Base-by-base conservation (phyloP, 148 eudicot species). In the Dianthus caryophyllus region DNA sequence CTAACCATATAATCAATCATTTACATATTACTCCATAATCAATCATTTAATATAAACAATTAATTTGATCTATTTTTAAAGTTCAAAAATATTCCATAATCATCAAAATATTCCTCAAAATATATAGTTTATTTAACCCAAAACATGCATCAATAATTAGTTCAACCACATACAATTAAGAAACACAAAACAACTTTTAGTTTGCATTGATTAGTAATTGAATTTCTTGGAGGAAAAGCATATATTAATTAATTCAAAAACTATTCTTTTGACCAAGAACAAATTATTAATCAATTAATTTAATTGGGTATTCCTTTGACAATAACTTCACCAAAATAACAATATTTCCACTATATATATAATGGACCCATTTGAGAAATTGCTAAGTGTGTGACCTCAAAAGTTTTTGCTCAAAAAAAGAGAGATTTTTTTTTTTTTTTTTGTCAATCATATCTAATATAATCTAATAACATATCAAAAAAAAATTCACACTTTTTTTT, bases 361-460 rank as follows among this genome's bases (percentile, higher is more conserved):
- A 30, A 61, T 60, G 66, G 62, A 68, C 72, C 66, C 39, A 1
- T 39, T 38, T 49, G 33, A 53, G 62, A 67, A 16, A 41, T 61
- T 22, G 61, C 49, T 33, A 67, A 49, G 26, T 29, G 43, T 24
- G 38, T 15, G 44, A 30, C 54, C 30, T 21, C 10, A 54, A 26
- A 71, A 44, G 59, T 25, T 4, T 31, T 5, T 49, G 11, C 33
- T 15, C 51, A 39, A 39, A 33, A 30, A 51, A 17, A 30, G 46
- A 26, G 31, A 26, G 46, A 27, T 29, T 59, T 60, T 29, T 59
- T 60, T 57, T 31, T 25, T 33, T 50, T 53, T 49, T 33, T 53
- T 63, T 2, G 67, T 70, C 73, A 70, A 61, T 48, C 44, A 49
- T n/a, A n/a, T 27, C 1, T 14, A 21, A 10, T 47, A 54, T 26